Base-by-base conservation (phyloP, 345 rosid species). In the Pugionium cornutum region DNA sequence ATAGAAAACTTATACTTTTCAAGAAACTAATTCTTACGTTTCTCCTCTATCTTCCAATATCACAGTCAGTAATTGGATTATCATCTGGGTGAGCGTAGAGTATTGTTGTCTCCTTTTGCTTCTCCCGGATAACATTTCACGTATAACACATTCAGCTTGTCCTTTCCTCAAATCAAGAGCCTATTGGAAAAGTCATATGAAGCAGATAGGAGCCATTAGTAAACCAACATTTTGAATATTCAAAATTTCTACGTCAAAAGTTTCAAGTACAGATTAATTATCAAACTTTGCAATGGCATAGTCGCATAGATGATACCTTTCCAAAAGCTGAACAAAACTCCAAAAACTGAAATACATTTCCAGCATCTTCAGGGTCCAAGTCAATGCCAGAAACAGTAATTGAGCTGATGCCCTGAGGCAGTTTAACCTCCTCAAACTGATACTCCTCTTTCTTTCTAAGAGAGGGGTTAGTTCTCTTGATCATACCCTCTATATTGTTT, bases 261-360 rank as follows among this genome's bases (percentile, higher is more conserved):
- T 18, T 18, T 18, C 18, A 70, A 30, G 11, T 52, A 43, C 28
- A 18, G 27, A 44, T 33, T 37, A 7, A 44, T 9, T 4, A 55
- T 39, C 34, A 28, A 44, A 48, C 8, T 6, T 53, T 52, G 44
- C 45, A 56, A 4, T 6, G 18, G 27, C 34, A 18, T 18, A 18
- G 18, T 18, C 18, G 18, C 18, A 30, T 2, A 33, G 25, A 75
- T 9, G 11, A 56, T 78, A 84, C 99, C 97, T 81, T 69, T 44
- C 82, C 83, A 77, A 94, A 94, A 75, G 95, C 81, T 39, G 84
- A 75, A 79, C 90, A 88, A 68, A 94, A 94, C 68, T 88, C 90
- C 43, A 88, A 53, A 69, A 94, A 90, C 65, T 89, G 99, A 59
- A 94, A 72, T 58, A 82, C 86, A 33, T 79, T 73, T 43, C 96